Percentiles rank a stretch among this genome's conserved stretches.
Evolutionary conservation across 306 rosid species (phyloP).

Genomic region (Mucuna pruriens): DNA sequence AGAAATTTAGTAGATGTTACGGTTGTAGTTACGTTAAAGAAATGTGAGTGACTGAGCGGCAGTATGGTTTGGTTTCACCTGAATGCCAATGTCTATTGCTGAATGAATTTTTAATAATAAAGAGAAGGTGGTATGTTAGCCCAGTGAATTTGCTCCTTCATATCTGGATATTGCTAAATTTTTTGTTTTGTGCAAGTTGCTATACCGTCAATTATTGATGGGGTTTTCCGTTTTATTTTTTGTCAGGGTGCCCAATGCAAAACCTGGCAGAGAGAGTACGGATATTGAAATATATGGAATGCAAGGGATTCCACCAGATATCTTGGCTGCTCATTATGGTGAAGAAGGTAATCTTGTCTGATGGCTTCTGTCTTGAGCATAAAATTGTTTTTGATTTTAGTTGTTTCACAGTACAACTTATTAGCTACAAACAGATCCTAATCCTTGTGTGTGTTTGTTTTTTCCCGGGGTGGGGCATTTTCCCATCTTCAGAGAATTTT

Average conservation of each 20-base stretch:
- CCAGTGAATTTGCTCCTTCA: background rate
- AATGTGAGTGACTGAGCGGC: background rate
- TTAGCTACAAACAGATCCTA: background rate
- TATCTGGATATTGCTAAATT: background rate
- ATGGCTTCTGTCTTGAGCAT: background rate
- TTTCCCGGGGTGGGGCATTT: background rate
- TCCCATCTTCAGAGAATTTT: conserved; percentile 1
- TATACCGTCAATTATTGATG: conserved; percentile 1
- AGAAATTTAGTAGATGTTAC: background rate
- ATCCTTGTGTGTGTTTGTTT: background rate
- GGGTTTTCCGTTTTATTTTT: background rate
- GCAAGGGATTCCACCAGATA: conserved; percentile 98
- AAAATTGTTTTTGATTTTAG: background rate
- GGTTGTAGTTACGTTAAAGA: background rate
- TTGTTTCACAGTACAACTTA: background rate
- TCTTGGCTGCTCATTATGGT: conserved; percentile 95
- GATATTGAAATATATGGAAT: conserved; percentile 99
- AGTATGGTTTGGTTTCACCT: background rate
- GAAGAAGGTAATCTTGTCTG: conserved; percentile 69
- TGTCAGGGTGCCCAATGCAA: conserved; percentile 94
- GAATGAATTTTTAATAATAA: background rate
- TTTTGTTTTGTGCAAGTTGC: background rate
- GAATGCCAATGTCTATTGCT: background rate
- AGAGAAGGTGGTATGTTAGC: background rate
- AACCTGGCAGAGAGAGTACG: conserved; percentile 84